Evolutionary conservation across 1,139 yeast genomes (phyloP).

Genomic region (Nakaseomyces nivariensis): DNA sequence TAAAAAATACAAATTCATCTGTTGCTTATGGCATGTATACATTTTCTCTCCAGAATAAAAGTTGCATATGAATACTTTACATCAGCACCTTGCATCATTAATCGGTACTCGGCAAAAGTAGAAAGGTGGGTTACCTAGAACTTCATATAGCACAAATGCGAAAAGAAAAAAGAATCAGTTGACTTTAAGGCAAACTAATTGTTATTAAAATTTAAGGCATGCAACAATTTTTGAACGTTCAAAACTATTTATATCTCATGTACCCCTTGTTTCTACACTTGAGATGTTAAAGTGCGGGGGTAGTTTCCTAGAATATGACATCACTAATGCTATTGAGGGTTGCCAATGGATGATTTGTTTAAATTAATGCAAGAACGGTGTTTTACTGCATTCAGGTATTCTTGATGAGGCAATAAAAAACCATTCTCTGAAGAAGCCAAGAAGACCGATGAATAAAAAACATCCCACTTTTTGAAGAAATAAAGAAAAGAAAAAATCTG

Average conservation of each 20-base stretch:
- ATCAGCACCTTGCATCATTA: conserved; percentile 54
- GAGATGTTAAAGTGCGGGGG: conserved; percentile 77
- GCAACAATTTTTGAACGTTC: conserved; percentile 44
- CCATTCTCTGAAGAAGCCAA: conserved; percentile 37
- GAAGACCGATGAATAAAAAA: conserved; percentile 16
- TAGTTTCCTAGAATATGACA: conserved; percentile 51
- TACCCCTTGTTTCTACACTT: conserved; percentile 69
- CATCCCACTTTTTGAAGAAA: conserved; percentile 31
- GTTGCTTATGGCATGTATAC: no score
- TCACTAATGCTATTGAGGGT: conserved; percentile 40
- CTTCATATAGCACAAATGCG: conserved; percentile 22
- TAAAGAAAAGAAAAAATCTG: conserved; percentile 12
- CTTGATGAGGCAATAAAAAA: conserved; percentile 59
- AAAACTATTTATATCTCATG: conserved; percentile 59
- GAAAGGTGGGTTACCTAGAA: conserved; percentile 33
- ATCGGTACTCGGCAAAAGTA: conserved; percentile 46
- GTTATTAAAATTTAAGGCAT: conserved; percentile 38
- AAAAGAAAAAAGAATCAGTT: conserved; percentile 26
- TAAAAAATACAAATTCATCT: no score
- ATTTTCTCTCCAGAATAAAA: no score
- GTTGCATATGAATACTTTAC: no score
- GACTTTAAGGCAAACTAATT: conserved; percentile 30
- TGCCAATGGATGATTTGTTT: conserved; percentile 67
- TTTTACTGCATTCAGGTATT: conserved; percentile 56
- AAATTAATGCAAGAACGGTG: conserved; percentile 93